Evolutionary conservation across 1,284 basidiomycete species (phyloP).

Genomic region (Puccinia coronata): DNA sequence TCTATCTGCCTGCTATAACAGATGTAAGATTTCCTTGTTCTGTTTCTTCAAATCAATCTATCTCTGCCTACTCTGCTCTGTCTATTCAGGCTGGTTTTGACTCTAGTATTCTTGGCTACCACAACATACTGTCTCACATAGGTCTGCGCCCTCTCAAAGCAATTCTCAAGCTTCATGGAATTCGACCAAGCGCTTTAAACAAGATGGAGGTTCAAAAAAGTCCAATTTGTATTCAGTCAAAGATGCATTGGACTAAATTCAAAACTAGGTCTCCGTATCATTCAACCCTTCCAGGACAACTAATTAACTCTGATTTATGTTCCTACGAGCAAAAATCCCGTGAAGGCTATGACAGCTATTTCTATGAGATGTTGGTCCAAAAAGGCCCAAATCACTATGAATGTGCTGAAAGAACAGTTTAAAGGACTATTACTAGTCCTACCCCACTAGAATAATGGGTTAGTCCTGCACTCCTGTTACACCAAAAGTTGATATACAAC

Average conservation of each 20-base stretch:
- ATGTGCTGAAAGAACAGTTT: too few relatives aligned
- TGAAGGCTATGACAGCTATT: not conserved
- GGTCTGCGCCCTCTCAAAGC: not conserved
- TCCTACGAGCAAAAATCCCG: not conserved
- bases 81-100: too few relatives aligned
- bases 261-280: not conserved
- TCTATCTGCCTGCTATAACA: not conserved
- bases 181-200: not conserved
- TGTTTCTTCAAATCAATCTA: too few relatives aligned
- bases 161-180: not conserved
- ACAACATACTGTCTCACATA: not conserved
- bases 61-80: not conserved
- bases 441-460: too few relatives aligned
- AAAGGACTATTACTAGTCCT: too few relatives aligned
- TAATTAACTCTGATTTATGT: conserved; percentile 23
- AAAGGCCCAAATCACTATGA: too few relatives aligned
- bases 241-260: not conserved
- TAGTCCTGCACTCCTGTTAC: too few relatives aligned
- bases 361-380: too few relatives aligned
- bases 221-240: not conserved
- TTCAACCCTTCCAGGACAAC: not conserved
- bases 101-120: not conserved
- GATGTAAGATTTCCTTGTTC: not conserved
- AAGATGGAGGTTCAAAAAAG: not conserved
- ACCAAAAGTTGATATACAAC: too few relatives aligned